Evolutionary conservation across 257 asterid genomes (phyloP).

Genomic region (Salvia hispanica): DNA sequence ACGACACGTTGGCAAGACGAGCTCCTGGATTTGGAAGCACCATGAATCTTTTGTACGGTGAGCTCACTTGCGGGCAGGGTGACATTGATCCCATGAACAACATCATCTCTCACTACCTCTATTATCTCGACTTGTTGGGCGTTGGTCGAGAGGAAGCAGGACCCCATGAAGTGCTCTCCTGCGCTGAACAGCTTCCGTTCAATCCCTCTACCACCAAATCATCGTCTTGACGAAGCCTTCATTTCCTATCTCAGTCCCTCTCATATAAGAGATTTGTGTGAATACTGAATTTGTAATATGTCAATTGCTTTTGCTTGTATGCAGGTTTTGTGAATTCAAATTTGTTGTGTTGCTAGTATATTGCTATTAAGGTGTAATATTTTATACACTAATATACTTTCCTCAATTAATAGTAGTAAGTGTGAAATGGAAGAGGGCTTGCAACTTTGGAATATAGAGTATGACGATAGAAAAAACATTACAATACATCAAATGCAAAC

Average conservation of each 20-base stretch:
- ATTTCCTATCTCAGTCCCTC: background rate
- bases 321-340: slow-evolving; percentile 22
- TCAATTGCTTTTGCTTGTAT: background rate
- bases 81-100: slow-evolving; percentile 73
- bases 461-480: no score
- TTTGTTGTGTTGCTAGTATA: slow-evolving; percentile 12
- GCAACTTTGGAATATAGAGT: no score
- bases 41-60: slow-evolving; percentile 83
- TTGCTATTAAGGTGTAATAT: slow-evolving; percentile 22
- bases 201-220: slow-evolving; percentile 57
- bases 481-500: no score
- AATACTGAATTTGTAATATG: slow-evolving; percentile 23
- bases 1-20: slow-evolving; percentile 74
- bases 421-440: no score
- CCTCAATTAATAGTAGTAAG: no score
- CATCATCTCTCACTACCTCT: slow-evolving; percentile 70
- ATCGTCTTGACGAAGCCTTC: slow-evolving; percentile 41
- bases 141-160: slow-evolving; percentile 79
- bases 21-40: slow-evolving; percentile 84
- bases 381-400: slow-evolving; percentile 26
- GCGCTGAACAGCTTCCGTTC: slow-evolving; percentile 72
- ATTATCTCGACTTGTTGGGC: slow-evolving; percentile 78
- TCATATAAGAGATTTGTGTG: slow-evolving; percentile 43
- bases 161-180: slow-evolving; percentile 63
- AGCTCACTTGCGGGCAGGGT: slow-evolving; percentile 75